Percentiles rank a stretch among this genome's conserved stretches.
Evolutionary conservation across 495 filamentous ascomycete species (phyloP).

Genomic region (Gamarada debralockiae): DNA sequence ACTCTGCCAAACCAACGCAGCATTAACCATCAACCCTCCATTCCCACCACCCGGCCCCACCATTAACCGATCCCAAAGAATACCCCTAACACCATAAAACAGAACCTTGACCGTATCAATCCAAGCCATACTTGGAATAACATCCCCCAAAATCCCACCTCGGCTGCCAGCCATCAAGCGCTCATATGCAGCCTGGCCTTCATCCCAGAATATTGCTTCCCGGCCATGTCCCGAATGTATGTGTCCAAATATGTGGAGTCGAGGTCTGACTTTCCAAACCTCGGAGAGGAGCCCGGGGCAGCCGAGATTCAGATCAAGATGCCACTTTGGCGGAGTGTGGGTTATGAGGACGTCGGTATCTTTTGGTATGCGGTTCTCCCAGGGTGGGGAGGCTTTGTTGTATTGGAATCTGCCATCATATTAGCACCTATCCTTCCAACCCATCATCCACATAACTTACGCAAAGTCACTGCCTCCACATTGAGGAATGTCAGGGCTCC

Average conservation of each 20-base stretch:
- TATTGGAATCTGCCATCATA: constrained; percentile 45
- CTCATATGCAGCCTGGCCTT: constrained; percentile 70
- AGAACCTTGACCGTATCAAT: constrained; percentile 56
- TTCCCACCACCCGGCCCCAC: constrained; percentile 52
- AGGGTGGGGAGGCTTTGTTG: constrained; percentile 34
- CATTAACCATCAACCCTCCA: constrained; percentile 70
- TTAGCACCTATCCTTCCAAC: background rate
- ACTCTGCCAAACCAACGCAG: constrained; percentile 65
- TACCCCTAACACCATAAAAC: constrained; percentile 55
- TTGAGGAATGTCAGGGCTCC: constrained; percentile 45
- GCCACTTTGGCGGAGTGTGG: constrained; percentile 67
- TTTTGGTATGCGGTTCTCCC: constrained; percentile 54
- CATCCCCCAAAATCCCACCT: constrained; percentile 44
- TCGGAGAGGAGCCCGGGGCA: constrained; percentile 73
- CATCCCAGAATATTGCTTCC: constrained; percentile 74
- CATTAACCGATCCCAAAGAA: constrained; percentile 73
- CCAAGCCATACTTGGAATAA: constrained; percentile 49
- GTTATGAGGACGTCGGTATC: constrained; percentile 84
- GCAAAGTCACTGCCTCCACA: constrained; percentile 57
- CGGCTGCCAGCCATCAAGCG: constrained; percentile 47
- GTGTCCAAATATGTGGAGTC: constrained; percentile 87
- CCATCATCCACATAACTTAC: constrained; percentile 23
- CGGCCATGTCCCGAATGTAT: constrained; percentile 67
- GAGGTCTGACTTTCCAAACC: constrained; percentile 73
- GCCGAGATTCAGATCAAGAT: constrained; percentile 72